A percentile compares a stretch with the other conserved stretches of the same genome.
These are phyloP conservation scores for Penstemon davidsonii DNA, from an alignment of 257 asterid species.

Conservation along the genomic window DNA sequence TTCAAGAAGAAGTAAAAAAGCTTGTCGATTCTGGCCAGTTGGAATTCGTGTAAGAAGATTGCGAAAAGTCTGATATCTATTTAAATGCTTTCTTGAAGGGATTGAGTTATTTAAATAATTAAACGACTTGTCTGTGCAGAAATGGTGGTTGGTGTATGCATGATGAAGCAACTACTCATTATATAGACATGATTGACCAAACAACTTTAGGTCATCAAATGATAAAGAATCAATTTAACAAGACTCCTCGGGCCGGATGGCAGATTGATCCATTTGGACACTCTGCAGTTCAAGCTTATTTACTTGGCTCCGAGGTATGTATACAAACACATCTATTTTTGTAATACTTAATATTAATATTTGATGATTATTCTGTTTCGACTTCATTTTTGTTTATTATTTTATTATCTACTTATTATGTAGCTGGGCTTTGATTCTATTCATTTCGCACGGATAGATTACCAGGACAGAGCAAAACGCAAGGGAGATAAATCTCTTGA, in stretches of 20 bases:
- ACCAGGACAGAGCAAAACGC: slow-evolving; percentile 82
- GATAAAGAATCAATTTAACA: slow-evolving; percentile 65
- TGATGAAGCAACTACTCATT: slow-evolving; percentile 83
- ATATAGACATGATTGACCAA: slow-evolving; percentile 93
- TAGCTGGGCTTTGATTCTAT: slow-evolving; percentile 85
- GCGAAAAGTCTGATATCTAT: neutral
- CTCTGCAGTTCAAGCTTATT: slow-evolving; percentile 88
- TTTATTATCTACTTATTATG: slow-evolving; percentile 18
- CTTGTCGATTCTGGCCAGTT: slow-evolving; percentile 72
- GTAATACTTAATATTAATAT: slow-evolving; percentile 2
- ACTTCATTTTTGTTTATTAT: slow-evolving; percentile 5
- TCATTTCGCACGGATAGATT: slow-evolving; percentile 87
- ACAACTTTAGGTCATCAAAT: slow-evolving; percentile 81
- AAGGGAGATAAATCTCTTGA: slow-evolving; percentile 73
- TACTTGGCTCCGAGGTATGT: slow-evolving; percentile 82
- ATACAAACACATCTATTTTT: neutral
- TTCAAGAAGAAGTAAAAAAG: slow-evolving; percentile 50
- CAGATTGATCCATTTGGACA: slow-evolving; percentile 97
- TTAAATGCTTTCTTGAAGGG: neutral
- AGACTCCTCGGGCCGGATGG: slow-evolving; percentile 96
- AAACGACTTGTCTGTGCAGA: slow-evolving; percentile 38
- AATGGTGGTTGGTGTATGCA: slow-evolving; percentile 99
- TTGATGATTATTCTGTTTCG: neutral
- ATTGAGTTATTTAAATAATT: neutral
- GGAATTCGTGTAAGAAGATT: slow-evolving; percentile 75